A percentile compares a stretch with the other conserved stretches of the same genome.
phyloP scores from a whole-genome alignment of 257 asterid species.

The Ballota nigra region DNA sequence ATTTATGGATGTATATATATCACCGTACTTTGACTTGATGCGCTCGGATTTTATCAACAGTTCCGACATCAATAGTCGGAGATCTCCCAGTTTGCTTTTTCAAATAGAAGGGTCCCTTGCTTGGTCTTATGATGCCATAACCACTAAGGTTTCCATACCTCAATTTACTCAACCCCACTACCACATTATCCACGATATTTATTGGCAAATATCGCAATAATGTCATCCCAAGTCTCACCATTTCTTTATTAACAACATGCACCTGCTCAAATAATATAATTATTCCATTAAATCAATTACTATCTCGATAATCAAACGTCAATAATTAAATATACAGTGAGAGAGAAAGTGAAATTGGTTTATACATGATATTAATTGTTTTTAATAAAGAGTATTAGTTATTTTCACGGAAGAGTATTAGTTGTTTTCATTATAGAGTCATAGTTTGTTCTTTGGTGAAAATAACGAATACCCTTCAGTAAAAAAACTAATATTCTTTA shows the following conservation, averaged over 20 bases:
- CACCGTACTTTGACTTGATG: slow-evolving; percentile 4
- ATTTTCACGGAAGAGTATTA: too few species aligned
- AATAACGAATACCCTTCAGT: too few species aligned
- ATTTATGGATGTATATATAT: too few species aligned
- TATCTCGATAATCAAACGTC: neutral
- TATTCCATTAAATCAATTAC: neutral
- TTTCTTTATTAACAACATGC: slow-evolving; percentile 37
- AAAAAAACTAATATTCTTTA: too few species aligned
- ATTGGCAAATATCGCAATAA: slow-evolving; percentile 27
- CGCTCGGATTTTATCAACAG: slow-evolving; percentile 34
- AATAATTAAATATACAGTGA: neutral
- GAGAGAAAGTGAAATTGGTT: too few species aligned
- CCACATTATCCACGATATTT: slow-evolving; percentile 31
- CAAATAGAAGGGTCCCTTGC: slow-evolving; percentile 45
- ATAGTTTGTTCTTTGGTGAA: too few species aligned
- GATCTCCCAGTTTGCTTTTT: slow-evolving; percentile 42
- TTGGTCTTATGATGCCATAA: slow-evolving; percentile 46
- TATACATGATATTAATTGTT: too few species aligned
- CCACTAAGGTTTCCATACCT: slow-evolving; percentile 37
- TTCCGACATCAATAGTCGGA: slow-evolving; percentile 59
- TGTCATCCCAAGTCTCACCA: slow-evolving; percentile 45
- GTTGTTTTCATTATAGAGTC: too few species aligned
- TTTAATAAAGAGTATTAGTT: too few species aligned
- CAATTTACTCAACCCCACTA: slow-evolving; percentile 11
- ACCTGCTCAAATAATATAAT: too few species aligned